Evolutionary conservation across 345 rosid genomes (phyloP).

Genomic region (Durio zibethinus): DNA sequence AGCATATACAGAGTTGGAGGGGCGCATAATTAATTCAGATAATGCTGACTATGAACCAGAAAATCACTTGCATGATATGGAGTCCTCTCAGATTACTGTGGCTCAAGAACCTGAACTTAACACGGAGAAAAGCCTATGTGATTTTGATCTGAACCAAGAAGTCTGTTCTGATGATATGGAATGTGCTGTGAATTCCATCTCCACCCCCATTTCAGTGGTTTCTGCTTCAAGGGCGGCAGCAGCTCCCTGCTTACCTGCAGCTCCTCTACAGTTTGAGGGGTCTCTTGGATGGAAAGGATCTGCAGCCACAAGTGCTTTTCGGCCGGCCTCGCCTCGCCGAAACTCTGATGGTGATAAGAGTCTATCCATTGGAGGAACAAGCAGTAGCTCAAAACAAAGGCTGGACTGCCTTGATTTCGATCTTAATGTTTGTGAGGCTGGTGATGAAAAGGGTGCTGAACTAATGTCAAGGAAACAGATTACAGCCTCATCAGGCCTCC

Average conservation of each 20-base stretch:
- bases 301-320: slow-evolving; percentile 75
- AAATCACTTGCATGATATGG: slow-evolving; percentile 43
- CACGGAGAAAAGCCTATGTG: slow-evolving; percentile 54
- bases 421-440: slow-evolving; percentile 77
- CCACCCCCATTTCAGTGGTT: slow-evolving; percentile 50
- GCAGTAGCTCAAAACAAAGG: slow-evolving; percentile 43
- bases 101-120: slow-evolving; percentile 50
- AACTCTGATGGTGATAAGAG: slow-evolving; percentile 36
- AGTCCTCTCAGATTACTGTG: slow-evolving; percentile 53
- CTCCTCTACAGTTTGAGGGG: slow-evolving; percentile 66
- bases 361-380: slow-evolving; percentile 33
- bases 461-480: slow-evolving; percentile 41
- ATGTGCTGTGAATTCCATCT: slow-evolving; percentile 33
- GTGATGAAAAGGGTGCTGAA: slow-evolving; percentile 59
- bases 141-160: slow-evolving; percentile 85
- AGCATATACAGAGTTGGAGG: slow-evolving; percentile 33
- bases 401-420: slow-evolving; percentile 59
- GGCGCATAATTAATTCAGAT: slow-evolving; percentile 28
- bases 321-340: slow-evolving; percentile 59
- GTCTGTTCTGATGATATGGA: slow-evolving; percentile 73
- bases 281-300: slow-evolving; percentile 70
- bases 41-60: slow-evolving; percentile 34
- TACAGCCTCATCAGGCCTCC: slow-evolving; percentile 47
- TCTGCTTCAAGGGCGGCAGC: slow-evolving; percentile 58
- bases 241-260: slow-evolving; percentile 52